Conservation (phyloP, 2,329 filamentous ascomycete species). For the Westerdykella sp. region DNA sequence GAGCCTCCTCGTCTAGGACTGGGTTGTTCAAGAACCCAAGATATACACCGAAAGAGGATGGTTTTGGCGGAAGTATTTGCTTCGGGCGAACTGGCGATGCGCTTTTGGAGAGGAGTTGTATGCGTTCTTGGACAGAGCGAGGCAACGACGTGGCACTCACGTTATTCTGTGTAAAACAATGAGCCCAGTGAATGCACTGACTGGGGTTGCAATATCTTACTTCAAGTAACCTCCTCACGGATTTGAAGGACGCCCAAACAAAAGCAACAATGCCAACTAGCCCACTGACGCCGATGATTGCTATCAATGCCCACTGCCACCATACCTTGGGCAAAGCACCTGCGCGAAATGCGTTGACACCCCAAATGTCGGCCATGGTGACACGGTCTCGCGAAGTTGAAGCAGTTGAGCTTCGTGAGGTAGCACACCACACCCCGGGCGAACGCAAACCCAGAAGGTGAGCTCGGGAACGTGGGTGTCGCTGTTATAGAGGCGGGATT, state of each 20-base stretch:
- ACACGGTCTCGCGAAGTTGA: conserved; percentile 1
- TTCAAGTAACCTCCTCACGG: conserved; percentile 14
- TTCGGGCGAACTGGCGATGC: conserved; percentile 15
- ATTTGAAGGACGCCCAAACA: conserved; percentile 20
- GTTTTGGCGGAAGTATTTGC: conserved; percentile 19
- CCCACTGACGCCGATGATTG: conserved; percentile 27
- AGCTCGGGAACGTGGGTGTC: conserved; percentile 6
- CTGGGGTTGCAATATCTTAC: conserved; percentile 11
- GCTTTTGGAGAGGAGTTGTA: conserved; percentile 21
- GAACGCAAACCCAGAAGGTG: conserved; percentile 1
- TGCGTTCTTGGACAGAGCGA: conserved; percentile 24
- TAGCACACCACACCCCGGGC: conserved; percentile 3
- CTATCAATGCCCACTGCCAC: conserved; percentile 32
- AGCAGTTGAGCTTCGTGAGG: conserved; percentile 1
- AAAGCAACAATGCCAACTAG: conserved; percentile 22
- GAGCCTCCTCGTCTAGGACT: conserved; percentile 18
- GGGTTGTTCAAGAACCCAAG: conserved; percentile 25
- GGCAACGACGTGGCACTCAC: conserved; percentile 15
- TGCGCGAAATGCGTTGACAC: conserved; percentile 24
- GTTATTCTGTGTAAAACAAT: conserved; percentile 10
- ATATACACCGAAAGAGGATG: conserved; percentile 33
- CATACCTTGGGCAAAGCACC: conserved; percentile 20
- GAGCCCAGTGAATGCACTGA: conserved; percentile 2
- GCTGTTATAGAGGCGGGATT: conserved; percentile 7
- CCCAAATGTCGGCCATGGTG: conserved; percentile 23